A percentile compares a stretch with the other conserved stretches of the same genome.
Conservation (phyloP, 2,329 filamentous ascomycete species). For the Didymellaceae sp. region DNA sequence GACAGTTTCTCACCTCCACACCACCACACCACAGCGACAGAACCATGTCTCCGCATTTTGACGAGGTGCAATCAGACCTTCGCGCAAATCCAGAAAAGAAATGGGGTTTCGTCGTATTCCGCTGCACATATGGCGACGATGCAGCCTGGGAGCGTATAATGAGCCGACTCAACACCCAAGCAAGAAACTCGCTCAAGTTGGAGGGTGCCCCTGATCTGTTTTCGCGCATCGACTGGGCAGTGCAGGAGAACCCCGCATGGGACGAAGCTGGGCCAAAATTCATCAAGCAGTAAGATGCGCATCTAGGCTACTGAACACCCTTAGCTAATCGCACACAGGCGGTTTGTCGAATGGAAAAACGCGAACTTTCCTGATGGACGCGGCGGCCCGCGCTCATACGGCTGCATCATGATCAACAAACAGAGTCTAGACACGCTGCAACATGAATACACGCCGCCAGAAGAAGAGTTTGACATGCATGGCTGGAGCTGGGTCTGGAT, state of each 20-base stretch:
- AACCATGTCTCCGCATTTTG: neutral
- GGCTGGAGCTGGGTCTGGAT: slow-evolving; percentile 6
- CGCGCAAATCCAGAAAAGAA: slow-evolving; percentile 6
- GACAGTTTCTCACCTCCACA: neutral
- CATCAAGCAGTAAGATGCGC: slow-evolving; percentile 1
- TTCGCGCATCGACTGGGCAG: slow-evolving; percentile 15
- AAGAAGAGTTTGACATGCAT: slow-evolving; percentile 5
- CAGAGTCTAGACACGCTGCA: slow-evolving; percentile 6
- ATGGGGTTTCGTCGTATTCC: slow-evolving; percentile 22
- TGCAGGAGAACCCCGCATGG: slow-evolving; percentile 15
- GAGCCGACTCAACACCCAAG: slow-evolving; percentile 6
- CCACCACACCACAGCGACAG: neutral
- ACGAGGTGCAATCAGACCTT: slow-evolving; percentile 1
- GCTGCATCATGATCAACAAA: slow-evolving; percentile 8
- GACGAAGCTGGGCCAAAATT: slow-evolving; percentile 1
- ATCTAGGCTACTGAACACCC: neutral
- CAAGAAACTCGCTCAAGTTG: slow-evolving; percentile 1
- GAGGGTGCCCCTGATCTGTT: slow-evolving; percentile 10
- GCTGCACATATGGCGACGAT: slow-evolving; percentile 18
- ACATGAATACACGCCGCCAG: slow-evolving; percentile 6
- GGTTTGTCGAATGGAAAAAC: slow-evolving; percentile 1
- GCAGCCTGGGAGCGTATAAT: slow-evolving; percentile 17
- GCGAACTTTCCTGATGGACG: slow-evolving; percentile 2
- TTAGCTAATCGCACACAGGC: neutral
- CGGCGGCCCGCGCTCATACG: neutral